Conservation (phyloP, 2,329 filamentous ascomycete genomes). For the Falciphora oryzae region DNA sequence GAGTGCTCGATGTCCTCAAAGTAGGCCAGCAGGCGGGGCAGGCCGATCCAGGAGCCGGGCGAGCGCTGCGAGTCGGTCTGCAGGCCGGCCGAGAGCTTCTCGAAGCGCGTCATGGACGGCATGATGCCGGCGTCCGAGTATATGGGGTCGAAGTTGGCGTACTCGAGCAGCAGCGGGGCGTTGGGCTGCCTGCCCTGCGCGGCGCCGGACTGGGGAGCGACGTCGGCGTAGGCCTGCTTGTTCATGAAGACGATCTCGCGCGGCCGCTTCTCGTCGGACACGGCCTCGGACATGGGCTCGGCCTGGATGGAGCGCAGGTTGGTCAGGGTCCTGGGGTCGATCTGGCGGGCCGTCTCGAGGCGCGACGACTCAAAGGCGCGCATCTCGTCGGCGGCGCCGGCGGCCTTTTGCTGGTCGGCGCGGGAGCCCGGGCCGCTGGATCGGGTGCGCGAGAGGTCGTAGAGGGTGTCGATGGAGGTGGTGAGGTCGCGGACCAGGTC, state of each 20-base stretch:
- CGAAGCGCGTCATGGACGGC: constrained; percentile 59
- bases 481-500: constrained; percentile 70
- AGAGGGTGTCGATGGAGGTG: constrained; percentile 72
- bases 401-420: constrained; percentile 31
- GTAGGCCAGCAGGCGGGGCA: constrained; percentile 59
- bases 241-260: constrained; percentile 47
- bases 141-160: constrained; percentile 58
- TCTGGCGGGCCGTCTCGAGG: constrained; percentile 55
- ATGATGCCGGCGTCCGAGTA: constrained; percentile 57
- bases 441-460: constrained; percentile 66
- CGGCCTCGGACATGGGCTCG: constrained; percentile 29
- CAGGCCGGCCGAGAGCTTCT: constrained; percentile 54
- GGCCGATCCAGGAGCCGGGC: constrained; percentile 53
- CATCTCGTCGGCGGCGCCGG: constrained; percentile 36
- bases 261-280: constrained; percentile 22
- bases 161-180: constrained; percentile 63
- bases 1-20: constrained; percentile 69
- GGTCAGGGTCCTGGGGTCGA: constrained; percentile 48
- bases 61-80: constrained; percentile 47
- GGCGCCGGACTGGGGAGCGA: constrained; percentile 32
- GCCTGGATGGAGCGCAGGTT: constrained; percentile 38
- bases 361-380: constrained; percentile 53
- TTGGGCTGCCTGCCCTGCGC: constrained; percentile 35
- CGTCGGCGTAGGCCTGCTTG: constrained; percentile 45
- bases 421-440: constrained; percentile 35